Base-by-base conservation (phyloP, 805 yeast species). In the Ogataea ganodermae region DNA sequence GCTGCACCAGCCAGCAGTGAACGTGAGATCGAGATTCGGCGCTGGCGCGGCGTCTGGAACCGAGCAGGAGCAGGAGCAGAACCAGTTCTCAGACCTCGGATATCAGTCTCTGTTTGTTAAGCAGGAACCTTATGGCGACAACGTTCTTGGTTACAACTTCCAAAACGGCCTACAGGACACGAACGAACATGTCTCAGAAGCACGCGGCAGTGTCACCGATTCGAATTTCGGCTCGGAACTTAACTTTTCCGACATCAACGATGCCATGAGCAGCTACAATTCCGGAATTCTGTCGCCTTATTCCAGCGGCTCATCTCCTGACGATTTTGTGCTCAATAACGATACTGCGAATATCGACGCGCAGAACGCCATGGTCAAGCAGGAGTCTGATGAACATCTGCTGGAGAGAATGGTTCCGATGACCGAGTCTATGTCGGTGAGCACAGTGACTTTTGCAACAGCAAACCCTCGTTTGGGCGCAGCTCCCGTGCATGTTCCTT, bases 281-380 rank as follows among this genome's bases (percentile, higher is more conserved):
- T 62, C 69, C 1, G 61, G 65, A 0, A 59, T 63, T 3, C 42
- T 67, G 20, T 66, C 71, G 2, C 71, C 72, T 8, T 66, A 65
- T 46, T 65, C 69, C 8, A 55, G 63, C 8, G 72, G 69, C 6
- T 68, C 72, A 1, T 67, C 71, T 2, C 72, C 72, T 4, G 72
- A 67, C 41, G 68, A 59, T 14, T 59, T 66, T 36, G 55, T 67
- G n/a, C 53, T 64, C 7, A 52, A 52, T 20, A 45, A 55, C 49
- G 27, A 50, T 18, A 20, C 16, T 12, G n/a, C 16, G 16, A 23
- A 27, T n/a, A 33, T n/a, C n/a, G n/a, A n/a, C n/a, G n/a, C 35
- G 35, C 16, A 16, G 17, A 30, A 30, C 33, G 14, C 24, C 6
- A 35, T 33, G 12, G 23, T 35, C 18, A 35, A 35, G 27, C 13